Evolutionary conservation across 805 yeast genomes (phyloP).

Genomic region (Lipomyces kockii): DNA sequence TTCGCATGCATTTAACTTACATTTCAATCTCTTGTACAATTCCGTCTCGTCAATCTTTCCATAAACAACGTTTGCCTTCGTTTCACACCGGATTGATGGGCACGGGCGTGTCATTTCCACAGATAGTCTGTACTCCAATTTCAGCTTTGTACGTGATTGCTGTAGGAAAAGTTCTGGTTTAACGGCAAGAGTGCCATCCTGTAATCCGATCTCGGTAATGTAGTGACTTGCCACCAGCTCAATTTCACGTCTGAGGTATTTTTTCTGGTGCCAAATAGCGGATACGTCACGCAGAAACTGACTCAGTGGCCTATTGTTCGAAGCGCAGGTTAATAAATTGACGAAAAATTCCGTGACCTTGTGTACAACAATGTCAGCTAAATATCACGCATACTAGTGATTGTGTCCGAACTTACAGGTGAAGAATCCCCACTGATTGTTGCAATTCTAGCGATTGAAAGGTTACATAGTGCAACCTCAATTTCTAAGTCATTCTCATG

Average conservation of each 20-base stretch:
- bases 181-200: neutral
- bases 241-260: conserved; percentile 9
- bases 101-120: neutral
- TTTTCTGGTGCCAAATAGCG: conserved; percentile 1
- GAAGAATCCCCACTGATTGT: neutral
- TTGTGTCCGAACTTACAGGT: conserved; percentile 12
- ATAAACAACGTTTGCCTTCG: neutral
- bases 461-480: conserved; percentile 4
- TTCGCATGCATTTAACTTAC: neutral
- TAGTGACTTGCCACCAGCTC: conserved; percentile 19
- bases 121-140: conserved; percentile 8
- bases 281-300: conserved; percentile 9
- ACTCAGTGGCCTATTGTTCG: neutral
- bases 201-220: conserved; percentile 10
- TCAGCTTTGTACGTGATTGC: conserved; percentile 11
- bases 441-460: neutral
- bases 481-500: conserved; percentile 9
- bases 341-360: conserved; percentile 18
- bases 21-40: neutral
- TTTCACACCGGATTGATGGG: neutral
- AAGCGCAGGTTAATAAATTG: neutral
- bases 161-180: conserved; percentile 16
- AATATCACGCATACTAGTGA: neutral
- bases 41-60: conserved; percentile 8
- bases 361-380: neutral